Percentiles rank a stretch among this genome's conserved stretches.
Evolutionary conservation across 2,329 filamentous ascomycete genomes (phyloP).

Genomic region (Proliferodiscus dingleyae): DNA sequence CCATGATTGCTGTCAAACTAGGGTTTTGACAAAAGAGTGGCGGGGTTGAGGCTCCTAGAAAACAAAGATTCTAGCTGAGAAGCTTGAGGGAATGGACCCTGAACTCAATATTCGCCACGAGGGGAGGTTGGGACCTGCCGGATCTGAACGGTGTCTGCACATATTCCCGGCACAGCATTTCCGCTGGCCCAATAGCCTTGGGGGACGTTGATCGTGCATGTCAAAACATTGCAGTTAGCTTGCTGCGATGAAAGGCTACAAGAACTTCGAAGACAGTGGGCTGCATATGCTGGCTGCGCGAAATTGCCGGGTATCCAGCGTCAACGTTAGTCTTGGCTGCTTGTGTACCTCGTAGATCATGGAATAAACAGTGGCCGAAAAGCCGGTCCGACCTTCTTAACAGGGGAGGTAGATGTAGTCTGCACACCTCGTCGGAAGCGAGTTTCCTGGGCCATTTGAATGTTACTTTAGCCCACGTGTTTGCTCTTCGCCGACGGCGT

Average conservation of each 20-base stretch:
- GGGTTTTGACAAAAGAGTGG: not conserved
- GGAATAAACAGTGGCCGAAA: too few species aligned
- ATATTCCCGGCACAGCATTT: not conserved
- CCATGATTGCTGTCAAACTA: not conserved
- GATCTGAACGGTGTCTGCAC: conserved; percentile 1
- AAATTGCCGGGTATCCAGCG: too few species aligned
- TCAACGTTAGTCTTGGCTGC: too few species aligned
- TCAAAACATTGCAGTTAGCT: too few species aligned
- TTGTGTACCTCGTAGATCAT: too few species aligned
- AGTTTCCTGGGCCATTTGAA: not conserved
- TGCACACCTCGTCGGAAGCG: not conserved
- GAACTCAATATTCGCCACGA: not conserved
- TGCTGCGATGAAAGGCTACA: too few species aligned
- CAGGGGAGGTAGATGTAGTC: not conserved
- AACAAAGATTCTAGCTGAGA: not conserved
- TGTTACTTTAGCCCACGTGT: not conserved
- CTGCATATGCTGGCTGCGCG: too few species aligned
- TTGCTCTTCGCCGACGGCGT: not conserved
- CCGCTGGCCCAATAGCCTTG: not conserved
- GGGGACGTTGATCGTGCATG: not conserved
- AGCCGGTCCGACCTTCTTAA: too few species aligned
- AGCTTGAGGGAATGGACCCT: not conserved
- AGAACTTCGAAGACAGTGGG: too few species aligned
- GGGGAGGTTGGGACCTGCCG: not conserved
- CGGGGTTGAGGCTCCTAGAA: not conserved